Evolutionary conservation across 176 grass and related monocot species (phyloP).

Genomic region (Juncus effusus): DNA sequence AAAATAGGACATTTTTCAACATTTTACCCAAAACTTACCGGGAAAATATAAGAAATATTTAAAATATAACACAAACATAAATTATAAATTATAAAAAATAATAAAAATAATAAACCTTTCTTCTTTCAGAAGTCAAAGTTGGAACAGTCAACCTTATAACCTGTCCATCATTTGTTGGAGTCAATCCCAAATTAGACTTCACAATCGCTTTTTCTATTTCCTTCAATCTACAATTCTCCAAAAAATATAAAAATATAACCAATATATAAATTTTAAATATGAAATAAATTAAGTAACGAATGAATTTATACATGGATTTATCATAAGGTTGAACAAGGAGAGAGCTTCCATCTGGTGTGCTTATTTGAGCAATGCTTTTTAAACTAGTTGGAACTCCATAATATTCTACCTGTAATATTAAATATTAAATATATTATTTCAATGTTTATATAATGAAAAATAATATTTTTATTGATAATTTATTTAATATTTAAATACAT

Average conservation of each 20-base stretch:
- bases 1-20: no score
- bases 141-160: slow-evolving; percentile 74
- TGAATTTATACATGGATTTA: slow-evolving; percentile 68
- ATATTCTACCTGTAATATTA: slow-evolving; percentile 76
- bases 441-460: not conserved
- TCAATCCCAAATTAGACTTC: slow-evolving; percentile 78
- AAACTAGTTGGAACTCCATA: slow-evolving; percentile 86
- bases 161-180: slow-evolving; percentile 89
- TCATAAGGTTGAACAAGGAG: slow-evolving; percentile 96
- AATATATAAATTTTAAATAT: not conserved
- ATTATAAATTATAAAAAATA: no score
- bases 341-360: slow-evolving; percentile 81
- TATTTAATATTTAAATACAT: slow-evolving; percentile 40
- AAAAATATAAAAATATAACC: slow-evolving; percentile 8
- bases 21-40: no score
- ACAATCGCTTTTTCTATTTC: slow-evolving; percentile 97
- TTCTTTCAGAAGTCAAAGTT: slow-evolving; percentile 85
- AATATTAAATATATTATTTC: not conserved
- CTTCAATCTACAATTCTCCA: slow-evolving; percentile 49
- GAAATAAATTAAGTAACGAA: not conserved
- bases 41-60: no score
- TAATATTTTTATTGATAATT: slow-evolving; percentile 1
- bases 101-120: slow-evolving; percentile 62
- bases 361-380: slow-evolving; percentile 95
- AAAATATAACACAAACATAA: not conserved